Percentiles rank a stretch among this genome's conserved stretches.
phyloP scores from a whole-genome alignment of 2,329 filamentous ascomycete species.

The Didymellaceae sp. region DNA sequence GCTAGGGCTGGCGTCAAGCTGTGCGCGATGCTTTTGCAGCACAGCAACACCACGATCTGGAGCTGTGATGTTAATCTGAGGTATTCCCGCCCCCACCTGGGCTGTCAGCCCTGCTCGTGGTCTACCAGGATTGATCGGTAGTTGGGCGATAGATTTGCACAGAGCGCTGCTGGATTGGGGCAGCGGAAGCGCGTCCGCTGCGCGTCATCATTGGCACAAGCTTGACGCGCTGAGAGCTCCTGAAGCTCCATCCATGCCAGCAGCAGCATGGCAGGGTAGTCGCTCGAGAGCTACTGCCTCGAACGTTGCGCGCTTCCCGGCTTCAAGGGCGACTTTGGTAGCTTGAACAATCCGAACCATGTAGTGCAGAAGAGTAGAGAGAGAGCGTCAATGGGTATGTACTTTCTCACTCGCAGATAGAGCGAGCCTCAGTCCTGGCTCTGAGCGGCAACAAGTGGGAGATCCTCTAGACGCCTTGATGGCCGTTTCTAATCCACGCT shows the following conservation, averaged over 20 bases:
- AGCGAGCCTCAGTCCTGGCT: too few species aligned
- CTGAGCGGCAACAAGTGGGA: too few species aligned
- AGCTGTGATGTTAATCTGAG: slow-evolving; percentile 1
- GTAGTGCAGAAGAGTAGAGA: too few species aligned
- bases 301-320: too few species aligned
- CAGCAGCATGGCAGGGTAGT: background rate
- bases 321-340: too few species aligned
- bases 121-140: slow-evolving; percentile 1
- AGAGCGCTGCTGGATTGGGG: too few species aligned
- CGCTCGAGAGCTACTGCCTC: background rate
- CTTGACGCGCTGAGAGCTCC: background rate
- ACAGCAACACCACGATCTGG: background rate
- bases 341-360: too few species aligned
- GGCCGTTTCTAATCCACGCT: too few species aligned
- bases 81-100: slow-evolving; percentile 5
- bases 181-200: background rate
- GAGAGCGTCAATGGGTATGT: too few species aligned
- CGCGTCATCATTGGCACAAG: slow-evolving; percentile 1
- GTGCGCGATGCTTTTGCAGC: too few species aligned
- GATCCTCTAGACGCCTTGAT: background rate
- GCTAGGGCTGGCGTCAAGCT: background rate
- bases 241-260: background rate
- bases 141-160: too few species aligned
- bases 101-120: slow-evolving; percentile 7
- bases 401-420: too few species aligned